Base-by-base conservation (phyloP, 129 eudicot species). In the Cynara cardunculus region DNA sequence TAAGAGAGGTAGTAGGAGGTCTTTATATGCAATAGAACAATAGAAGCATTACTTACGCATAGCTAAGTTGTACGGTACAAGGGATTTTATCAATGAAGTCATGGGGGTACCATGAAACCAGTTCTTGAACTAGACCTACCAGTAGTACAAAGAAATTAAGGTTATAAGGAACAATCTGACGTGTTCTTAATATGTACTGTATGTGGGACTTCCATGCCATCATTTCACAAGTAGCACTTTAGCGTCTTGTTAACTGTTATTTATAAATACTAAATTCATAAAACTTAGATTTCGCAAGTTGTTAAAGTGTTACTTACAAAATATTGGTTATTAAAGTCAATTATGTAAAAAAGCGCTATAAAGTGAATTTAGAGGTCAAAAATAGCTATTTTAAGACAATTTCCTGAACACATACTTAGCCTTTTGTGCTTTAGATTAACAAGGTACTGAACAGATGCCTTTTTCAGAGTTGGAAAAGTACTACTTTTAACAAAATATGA, bases 101-200 rank as follows among this genome's bases (percentile, higher is more conserved):
- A 10, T 32, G 10, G 18, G 70, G 70, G 70, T 28, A 75, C 7
- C 35, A 35, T 61, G 78, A 59, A 80, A 59, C 21, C 37, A 28
- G 39, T 72, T 56, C 35, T 59, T 71, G 44, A 34, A 79, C 34
- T 79, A 73, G 84, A 73, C 84, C 82, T 26, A 78, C 82, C 80
- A 62, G 35, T 64, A 76, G 61, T 37, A 31, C 32, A 46, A 16
- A 28, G 68, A 78, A 78, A 69, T 69, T 69, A 46, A 78, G 76
- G 76, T 78, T 78, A 46, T 30, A 46, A 28, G 21, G 49, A 19
- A 30, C 39, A 79, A 79, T 53, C 7, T 53, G 5, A 53, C 8
- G 12, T 66, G 69, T 21, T 62, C 72, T 64, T 39, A 19, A 16
- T 24, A 68, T 39, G 44, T 41, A 78, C 76, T 2, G 13, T 37